These are phyloP conservation scores for Eimeria maxima DNA, from an alignment of 169 alveolate species.

Conservation along the genomic window DNA sequence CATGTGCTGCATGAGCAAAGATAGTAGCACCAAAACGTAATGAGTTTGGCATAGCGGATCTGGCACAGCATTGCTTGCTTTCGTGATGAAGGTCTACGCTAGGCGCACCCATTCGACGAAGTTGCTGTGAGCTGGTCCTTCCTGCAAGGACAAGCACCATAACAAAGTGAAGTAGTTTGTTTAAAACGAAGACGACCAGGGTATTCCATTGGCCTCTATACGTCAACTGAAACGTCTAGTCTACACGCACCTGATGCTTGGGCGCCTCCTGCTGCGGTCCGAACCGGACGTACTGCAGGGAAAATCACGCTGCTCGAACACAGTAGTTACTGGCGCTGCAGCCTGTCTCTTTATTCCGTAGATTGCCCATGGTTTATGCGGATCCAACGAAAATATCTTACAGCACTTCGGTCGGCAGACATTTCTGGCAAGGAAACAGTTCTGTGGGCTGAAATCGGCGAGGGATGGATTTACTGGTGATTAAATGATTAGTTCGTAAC, in stretches of 20 bases:
- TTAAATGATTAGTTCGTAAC: neutral
- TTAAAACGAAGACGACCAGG: neutral
- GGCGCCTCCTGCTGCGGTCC: neutral
- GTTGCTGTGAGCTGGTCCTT: neutral
- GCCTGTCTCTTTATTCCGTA: neutral
- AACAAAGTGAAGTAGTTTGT: neutral
- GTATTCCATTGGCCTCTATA: neutral
- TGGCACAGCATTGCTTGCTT: neutral
- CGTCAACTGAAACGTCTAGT: neutral
- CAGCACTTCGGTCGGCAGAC: neutral
- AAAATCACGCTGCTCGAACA: neutral
- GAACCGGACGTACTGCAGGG: neutral
- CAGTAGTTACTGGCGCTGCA: neutral
- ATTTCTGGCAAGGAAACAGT: neutral
- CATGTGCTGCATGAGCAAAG: neutral
- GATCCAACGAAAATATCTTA: neutral
- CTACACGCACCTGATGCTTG: neutral
- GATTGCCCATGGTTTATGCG: neutral
- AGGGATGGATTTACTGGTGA: neutral
- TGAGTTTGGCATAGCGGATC: neutral
- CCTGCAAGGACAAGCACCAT: neutral
- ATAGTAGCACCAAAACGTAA: neutral
- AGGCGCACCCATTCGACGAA: neutral
- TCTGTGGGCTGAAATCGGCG: neutral
- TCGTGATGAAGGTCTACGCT: neutral